Evolutionary conservation across 441 rosid genomes (phyloP).

Genomic region (Brassica balearica): DNA sequence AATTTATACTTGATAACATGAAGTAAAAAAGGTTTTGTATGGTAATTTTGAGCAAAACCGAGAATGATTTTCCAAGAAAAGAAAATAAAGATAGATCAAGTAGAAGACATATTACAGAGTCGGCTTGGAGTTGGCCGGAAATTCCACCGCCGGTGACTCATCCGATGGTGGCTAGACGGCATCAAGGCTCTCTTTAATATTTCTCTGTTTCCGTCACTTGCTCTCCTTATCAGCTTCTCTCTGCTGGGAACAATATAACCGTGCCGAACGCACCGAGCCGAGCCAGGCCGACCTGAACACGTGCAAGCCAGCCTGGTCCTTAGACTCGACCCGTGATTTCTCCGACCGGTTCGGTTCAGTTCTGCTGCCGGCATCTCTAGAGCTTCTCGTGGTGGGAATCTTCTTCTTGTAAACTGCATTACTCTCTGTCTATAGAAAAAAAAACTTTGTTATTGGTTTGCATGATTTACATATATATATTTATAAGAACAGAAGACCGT

Average conservation of each 20-base stretch:
- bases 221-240: constrained; percentile 48
- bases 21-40: neutral
- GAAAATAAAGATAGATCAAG: constrained; percentile 31
- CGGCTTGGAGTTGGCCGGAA: constrained; percentile 83
- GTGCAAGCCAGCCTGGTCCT: constrained; percentile 49
- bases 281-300: constrained; percentile 58
- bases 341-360: constrained; percentile 19
- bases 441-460: constrained; percentile 43
- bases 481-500: neutral
- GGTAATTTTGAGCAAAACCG: constrained; percentile 15
- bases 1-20: neutral
- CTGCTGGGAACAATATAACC: constrained; percentile 57
- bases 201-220: constrained; percentile 52
- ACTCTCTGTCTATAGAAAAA: constrained; percentile 6
- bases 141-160: constrained; percentile 66
- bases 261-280: constrained; percentile 55
- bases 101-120: constrained; percentile 71
- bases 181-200: constrained; percentile 64
- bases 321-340: constrained; percentile 26
- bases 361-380: constrained; percentile 20
- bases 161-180: constrained; percentile 53
- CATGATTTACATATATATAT: constrained; percentile 18
- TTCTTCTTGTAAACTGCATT: constrained; percentile 21
- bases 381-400: constrained; percentile 12
- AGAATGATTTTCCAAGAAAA: constrained; percentile 5